A percentile compares a stretch with the other conserved stretches of the same genome.
Evolutionary conservation across 2,329 filamentous ascomycete genomes (phyloP).

Genomic region (Fusarium sororula): DNA sequence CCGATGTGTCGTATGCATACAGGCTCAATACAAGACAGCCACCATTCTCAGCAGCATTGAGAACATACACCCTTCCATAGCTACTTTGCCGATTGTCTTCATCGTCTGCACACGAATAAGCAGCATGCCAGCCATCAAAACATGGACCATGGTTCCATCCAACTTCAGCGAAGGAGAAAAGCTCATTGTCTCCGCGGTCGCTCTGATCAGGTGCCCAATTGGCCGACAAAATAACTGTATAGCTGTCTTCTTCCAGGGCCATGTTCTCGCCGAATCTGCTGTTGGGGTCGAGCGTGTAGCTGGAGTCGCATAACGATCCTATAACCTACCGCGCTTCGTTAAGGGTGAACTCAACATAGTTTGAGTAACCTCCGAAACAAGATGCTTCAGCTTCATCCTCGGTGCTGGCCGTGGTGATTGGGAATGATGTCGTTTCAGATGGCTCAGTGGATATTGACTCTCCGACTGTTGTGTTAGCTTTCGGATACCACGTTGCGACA

Average conservation of each 20-base stretch:
- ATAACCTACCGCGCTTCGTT: background rate
- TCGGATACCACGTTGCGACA: background rate
- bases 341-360: constrained; percentile 3
- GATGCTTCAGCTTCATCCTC: constrained; percentile 5
- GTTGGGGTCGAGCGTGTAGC: constrained; percentile 6
- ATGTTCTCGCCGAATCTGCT: background rate
- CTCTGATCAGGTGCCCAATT: constrained; percentile 18
- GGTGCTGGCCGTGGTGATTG: constrained; percentile 4
- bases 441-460: background rate
- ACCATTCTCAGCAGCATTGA: background rate
- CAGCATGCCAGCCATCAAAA: background rate
- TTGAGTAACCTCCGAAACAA: background rate
- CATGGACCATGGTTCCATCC: background rate
- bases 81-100: background rate
- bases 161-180: constrained; percentile 3
- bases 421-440: background rate
- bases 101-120: background rate
- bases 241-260: background rate
- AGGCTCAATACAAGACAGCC: constrained; percentile 18
- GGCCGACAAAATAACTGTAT: constrained; percentile 5
- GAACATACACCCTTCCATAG: constrained; percentile 9
- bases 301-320: constrained; percentile 8
- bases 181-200: background rate
- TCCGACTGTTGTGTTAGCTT: constrained; percentile 2
- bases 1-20: constrained; percentile 8